A percentile compares a stretch with the other conserved stretches of the same genome.
Conservation (phyloP, 257 asterid genomes). For the Lithospermum erythrorhizon region DNA sequence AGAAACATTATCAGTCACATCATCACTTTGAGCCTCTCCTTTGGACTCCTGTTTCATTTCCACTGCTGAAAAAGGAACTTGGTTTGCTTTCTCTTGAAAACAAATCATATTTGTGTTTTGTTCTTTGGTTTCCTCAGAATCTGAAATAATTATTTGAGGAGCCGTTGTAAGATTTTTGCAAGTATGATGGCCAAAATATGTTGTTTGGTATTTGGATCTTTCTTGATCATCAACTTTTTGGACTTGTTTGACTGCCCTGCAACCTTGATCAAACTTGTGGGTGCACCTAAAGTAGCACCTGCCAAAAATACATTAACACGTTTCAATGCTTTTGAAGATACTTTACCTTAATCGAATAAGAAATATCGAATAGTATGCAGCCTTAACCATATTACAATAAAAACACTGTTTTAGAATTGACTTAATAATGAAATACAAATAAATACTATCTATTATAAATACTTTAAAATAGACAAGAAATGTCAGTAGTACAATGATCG, state of each 20-base stretch:
- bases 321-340: no score
- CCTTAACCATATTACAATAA: no score
- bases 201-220: constrained; percentile 23
- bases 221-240: constrained; percentile 27
- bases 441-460: no score
- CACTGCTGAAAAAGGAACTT: neutral
- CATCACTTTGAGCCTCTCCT: neutral
- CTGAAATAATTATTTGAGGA: neutral
- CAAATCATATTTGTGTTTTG: neutral
- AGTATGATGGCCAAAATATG: neutral
- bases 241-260: constrained; percentile 66
- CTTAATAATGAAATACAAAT: no score
- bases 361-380: no score
- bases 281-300: constrained; percentile 79
- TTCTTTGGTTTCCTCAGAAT: neutral
- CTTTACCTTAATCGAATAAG: no score
- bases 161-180: neutral
- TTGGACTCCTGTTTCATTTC: neutral
- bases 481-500: no score
- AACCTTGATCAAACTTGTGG: constrained; percentile 44
- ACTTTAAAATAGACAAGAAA: no score
- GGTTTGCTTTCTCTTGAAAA: neutral
- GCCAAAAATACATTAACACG: no score
- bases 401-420: no score
- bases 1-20: neutral